Evolutionary conservation across 2,329 filamentous ascomycete genomes (phyloP), one percentile per base, ranked within the genome.

Genomic region (Ilyonectria sp.): DNA sequence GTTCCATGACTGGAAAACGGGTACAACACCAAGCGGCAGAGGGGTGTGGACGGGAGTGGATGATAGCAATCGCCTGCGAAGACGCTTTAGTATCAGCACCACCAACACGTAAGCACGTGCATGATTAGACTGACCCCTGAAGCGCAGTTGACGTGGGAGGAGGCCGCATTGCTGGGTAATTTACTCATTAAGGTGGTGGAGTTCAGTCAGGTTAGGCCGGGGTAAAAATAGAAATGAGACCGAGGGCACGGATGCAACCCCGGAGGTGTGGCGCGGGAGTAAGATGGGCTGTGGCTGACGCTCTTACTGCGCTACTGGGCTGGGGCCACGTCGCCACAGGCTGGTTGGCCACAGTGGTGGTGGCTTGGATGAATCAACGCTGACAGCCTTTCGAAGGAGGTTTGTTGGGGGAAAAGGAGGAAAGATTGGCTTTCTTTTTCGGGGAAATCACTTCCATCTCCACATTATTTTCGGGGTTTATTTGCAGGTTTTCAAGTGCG

Each of bases 261-360:
- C 29, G 50, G 50, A 35, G 37, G 33, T 53, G 50, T 53, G 50
- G 50, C 50, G 50, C n/a, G 9, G 50, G 50, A 29, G 7, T 37
- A n/a, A 37, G n/a, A 23, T 47, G 17, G 31, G 31, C 31, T 47
- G 44, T 47, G 44, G 44, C 44, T 47, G 5, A 47, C 7, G 31
- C 8, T 33, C 31, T 33, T 33, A 11, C 11, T 33, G 3, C 26
- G 31, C 31, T 33, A 33, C 8, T 33, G 31, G 31, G 31, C 31
- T 72, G 59, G 63, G 65, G 67, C 71, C 71, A 73, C 71, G 71
- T 68, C 67, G 71, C 69, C 63, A 71, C 67, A 62, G 64, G 47
- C 55, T 23, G 44, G 54, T 26, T 26, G 31, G 31, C 31, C 11
- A 33, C 26, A 26, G 26, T 26, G 11, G 31, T 9, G 7, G 31